phyloP scores from a whole-genome alignment of 1,139 yeast species.

The Blastobotrys ciferrii region DNA sequence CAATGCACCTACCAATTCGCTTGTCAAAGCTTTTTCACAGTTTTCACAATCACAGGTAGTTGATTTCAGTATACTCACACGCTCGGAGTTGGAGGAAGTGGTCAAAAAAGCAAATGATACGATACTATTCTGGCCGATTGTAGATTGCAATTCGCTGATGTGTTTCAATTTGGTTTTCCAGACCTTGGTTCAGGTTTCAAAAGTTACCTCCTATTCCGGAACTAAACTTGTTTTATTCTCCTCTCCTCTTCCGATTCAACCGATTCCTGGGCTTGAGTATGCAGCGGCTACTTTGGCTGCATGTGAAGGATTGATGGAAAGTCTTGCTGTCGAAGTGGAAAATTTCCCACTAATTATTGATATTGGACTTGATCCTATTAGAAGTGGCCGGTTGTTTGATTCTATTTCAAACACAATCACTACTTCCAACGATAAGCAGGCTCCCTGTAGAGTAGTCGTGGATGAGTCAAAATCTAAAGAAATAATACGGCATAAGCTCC shows the following conservation, averaged over 20 bases:
- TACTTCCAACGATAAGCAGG: constrained; percentile 16
- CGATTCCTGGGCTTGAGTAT: constrained; percentile 23
- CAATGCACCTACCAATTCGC: not conserved
- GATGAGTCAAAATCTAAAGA: constrained; percentile 31
- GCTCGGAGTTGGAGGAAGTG: not conserved
- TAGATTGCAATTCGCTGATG: constrained; percentile 2
- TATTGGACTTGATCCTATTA: constrained; percentile 8
- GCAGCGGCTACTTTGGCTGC: constrained; percentile 25
- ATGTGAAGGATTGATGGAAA: constrained; percentile 26
- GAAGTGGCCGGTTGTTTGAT: not conserved
- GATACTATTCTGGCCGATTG: constrained; percentile 3
- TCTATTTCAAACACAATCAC: not conserved
- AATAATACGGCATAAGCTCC: constrained; percentile 33
- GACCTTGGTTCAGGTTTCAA: constrained; percentile 8
- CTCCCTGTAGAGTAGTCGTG: constrained; percentile 29
- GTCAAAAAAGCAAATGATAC: not conserved
- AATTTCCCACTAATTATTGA: constrained; percentile 15
- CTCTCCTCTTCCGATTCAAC: constrained; percentile 14
- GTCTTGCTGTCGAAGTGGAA: constrained; percentile 18
- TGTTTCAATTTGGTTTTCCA: constrained; percentile 7
- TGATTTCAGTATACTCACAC: constrained; percentile 5
- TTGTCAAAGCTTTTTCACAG: not conserved
- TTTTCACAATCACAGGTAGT: not conserved
- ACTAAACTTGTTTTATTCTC: constrained; percentile 5
- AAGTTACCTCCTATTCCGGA: not conserved